These are phyloP conservation scores for Cryptococcus sp. DNA, from an alignment of 1,284 basidiomycete species.

Conservation along the genomic window DNA sequence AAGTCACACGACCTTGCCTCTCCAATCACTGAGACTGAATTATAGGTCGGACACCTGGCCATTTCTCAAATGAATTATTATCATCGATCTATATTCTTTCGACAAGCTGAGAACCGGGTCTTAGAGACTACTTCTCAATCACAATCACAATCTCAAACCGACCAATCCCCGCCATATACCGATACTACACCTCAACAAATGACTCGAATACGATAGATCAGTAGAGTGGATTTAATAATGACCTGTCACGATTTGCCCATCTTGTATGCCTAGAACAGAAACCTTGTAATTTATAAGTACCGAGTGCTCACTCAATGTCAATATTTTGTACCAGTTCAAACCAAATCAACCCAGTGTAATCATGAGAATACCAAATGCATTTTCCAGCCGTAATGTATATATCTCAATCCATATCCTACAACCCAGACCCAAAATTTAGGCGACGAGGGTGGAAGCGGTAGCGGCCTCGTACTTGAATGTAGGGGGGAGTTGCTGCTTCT, in stretches of 20 bases:
- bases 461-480: slow-evolving; percentile 97
- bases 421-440: slow-evolving; percentile 31
- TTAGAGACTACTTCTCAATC: neutral
- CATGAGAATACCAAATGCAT: no score
- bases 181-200: neutral
- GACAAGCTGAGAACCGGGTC: neutral
- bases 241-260: no score
- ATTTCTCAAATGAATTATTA: slow-evolving; percentile 84
- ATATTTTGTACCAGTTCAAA: no score
- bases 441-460: slow-evolving; percentile 65
- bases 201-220: slow-evolving; percentile 1
- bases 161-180: neutral
- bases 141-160: no score
- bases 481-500: slow-evolving; percentile 93
- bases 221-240: no score
- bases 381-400: neutral
- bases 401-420: neutral
- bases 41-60: slow-evolving; percentile 76
- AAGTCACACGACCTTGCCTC: neutral
- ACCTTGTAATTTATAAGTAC: no score
- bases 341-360: no score
- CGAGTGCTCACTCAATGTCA: no score
- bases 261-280: no score
- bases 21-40: neutral
- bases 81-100: slow-evolving; percentile 56